Base-by-base conservation (phyloP, 306 rosid species). In the Begonia peltatifolia region DNA sequence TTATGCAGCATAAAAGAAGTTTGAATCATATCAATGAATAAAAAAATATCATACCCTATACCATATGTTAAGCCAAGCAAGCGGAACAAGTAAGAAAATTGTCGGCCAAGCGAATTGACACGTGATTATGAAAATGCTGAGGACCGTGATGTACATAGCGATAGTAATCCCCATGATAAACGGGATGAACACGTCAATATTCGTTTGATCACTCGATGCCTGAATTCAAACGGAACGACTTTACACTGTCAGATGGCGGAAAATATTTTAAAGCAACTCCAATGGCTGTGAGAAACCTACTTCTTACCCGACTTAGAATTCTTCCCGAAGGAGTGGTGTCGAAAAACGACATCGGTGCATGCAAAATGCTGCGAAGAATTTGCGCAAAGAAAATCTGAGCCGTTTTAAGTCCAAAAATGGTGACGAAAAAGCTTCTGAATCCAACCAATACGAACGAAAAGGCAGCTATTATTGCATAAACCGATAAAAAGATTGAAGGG, bases 241-340 rank as follows among this genome's bases (percentile, higher is more conserved):
- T 30, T 30, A 30, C 38, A 30, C 23, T 20, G 38, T 30, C 38
- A 30, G 38, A 5, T 30, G 3, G 38, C 5, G 8, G 9, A 30
- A 30, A 30, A 30, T 30, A 30, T 3, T 5, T 30, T 7, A 30
- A 1, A 30, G 38, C 38, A 30, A 30, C 38, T 30, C 38, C 6
- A 30, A 30, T 7, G 3, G 38, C 38, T 3, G 38, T 3, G 38
- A 30, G 38, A 30, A 30, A 30, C 9, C 38, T 7, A 50, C 41
- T 60, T 51, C 87, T 72, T 78, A 89, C 97, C 84, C 99, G 76
- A 62, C 99, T 90, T 22, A 90, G 74, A 57, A 90, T 67, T 74
- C 99, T 74, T 48, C 99, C 99, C 0, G 99, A 90, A 63, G 99
- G 99, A 15, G 99, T 90, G 15, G 99, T 90, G 59, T 90, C 99